phyloP scores from a whole-genome alignment of 306 rosid genomes.

The Urtica urens region DNA sequence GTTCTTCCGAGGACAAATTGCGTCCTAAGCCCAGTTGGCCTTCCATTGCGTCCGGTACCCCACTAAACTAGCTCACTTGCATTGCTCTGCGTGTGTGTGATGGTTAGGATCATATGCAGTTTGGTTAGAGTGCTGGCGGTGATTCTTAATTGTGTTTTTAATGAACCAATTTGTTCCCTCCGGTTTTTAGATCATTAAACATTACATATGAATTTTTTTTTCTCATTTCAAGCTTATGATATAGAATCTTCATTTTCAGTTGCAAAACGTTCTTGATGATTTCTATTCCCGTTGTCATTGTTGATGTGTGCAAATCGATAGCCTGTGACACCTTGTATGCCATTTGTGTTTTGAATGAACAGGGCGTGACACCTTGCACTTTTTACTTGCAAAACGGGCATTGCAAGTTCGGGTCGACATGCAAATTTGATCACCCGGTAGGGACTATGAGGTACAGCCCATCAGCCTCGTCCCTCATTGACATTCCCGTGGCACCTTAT shows the following conservation, averaged over 20 bases:
- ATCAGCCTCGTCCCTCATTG: constrained; percentile 51
- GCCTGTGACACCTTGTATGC: too few species aligned
- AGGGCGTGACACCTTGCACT: constrained; percentile 36
- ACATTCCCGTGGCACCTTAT: constrained; percentile 64
- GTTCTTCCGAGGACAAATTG: constrained; percentile 29
- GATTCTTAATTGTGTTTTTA: too few species aligned
- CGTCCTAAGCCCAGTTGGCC: constrained; percentile 63
- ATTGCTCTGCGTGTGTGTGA: background rate
- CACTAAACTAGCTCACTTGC: background rate
- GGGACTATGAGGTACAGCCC: constrained; percentile 53
- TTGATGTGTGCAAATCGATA: too few species aligned
- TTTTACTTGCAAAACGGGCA: constrained; percentile 48
- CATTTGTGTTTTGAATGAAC: too few species aligned
- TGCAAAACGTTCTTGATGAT: background rate
- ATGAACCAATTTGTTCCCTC: background rate
- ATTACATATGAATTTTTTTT: too few species aligned
- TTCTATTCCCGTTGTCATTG: too few species aligned
- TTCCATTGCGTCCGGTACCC: constrained; percentile 76
- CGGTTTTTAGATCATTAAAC: too few species aligned
- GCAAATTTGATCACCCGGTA: constrained; percentile 83
- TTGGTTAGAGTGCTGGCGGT: too few species aligned
- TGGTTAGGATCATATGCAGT: too few species aligned
- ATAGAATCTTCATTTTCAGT: too few species aligned
- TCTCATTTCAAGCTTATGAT: too few species aligned
- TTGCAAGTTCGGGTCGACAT: constrained; percentile 75